Percentiles rank a stretch among this genome's conserved stretches.
Conservation (phyloP, 768 basidiomycete genomes). For the Sarcomyxa edulis region DNA sequence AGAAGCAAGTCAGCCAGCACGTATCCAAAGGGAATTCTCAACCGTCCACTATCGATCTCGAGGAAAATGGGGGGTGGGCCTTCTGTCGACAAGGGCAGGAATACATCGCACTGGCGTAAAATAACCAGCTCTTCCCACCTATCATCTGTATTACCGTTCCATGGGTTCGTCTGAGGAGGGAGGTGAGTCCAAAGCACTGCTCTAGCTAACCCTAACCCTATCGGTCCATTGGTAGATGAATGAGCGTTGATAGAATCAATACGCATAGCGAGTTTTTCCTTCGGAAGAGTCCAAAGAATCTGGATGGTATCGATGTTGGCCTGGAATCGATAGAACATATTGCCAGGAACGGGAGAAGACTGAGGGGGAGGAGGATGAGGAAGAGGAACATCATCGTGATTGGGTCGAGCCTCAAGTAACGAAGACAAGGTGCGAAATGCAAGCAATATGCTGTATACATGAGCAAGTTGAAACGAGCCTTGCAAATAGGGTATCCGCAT, state of each 20-base stretch:
- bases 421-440: conserved; percentile 47
- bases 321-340: conserved; percentile 21
- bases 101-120: conserved; percentile 47
- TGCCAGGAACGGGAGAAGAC: conserved; percentile 11
- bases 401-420: conserved; percentile 27
- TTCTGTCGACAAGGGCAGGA: conserved; percentile 22
- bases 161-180: conserved; percentile 26
- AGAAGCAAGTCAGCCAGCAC: conserved; percentile 71
- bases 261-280: conserved; percentile 40
- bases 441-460: conserved; percentile 66
- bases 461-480: conserved; percentile 52
- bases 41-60: conserved; percentile 55
- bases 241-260: conserved; percentile 31
- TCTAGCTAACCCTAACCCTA: conserved; percentile 26
- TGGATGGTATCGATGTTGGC: conserved; percentile 40
- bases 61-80: conserved; percentile 39
- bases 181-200: conserved; percentile 56
- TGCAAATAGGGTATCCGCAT: conserved; percentile 49
- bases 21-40: conserved; percentile 81
- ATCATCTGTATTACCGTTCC: conserved; percentile 28
- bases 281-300: conserved; percentile 40
- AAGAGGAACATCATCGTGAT: conserved; percentile 15
- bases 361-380: conserved; percentile 14
- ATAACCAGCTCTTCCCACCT: conserved; percentile 75
- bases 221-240: conserved; percentile 16